A percentile compares a stretch with the other conserved stretches of the same genome.
phyloP scores from a whole-genome alignment of 768 basidiomycete genomes.

The Rhizopogon sp. region DNA sequence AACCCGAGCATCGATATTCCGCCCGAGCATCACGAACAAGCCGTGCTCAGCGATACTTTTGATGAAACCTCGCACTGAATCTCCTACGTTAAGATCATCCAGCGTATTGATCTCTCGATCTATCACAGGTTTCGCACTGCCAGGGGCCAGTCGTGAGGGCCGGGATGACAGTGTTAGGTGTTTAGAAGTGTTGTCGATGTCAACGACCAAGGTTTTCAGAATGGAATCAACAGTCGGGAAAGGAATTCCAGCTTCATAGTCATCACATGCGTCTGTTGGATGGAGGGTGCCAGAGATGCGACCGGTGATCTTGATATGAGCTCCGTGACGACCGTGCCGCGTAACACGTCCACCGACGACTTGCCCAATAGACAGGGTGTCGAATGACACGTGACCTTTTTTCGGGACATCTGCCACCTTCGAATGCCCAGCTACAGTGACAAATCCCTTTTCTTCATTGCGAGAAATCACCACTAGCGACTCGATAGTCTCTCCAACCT shows the following conservation, averaged over 20 bases:
- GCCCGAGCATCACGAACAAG: slow-evolving; percentile 82
- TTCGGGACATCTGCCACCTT: slow-evolving; percentile 46
- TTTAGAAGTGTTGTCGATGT: slow-evolving; percentile 58
- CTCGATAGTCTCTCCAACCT: slow-evolving; percentile 63
- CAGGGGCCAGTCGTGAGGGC: slow-evolving; percentile 59
- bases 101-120: slow-evolving; percentile 68
- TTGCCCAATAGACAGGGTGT: slow-evolving; percentile 66
- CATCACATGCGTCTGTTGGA: slow-evolving; percentile 77
- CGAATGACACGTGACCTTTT: slow-evolving; percentile 55
- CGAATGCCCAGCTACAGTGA: slow-evolving; percentile 76
- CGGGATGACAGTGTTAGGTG: slow-evolving; percentile 81
- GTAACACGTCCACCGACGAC: slow-evolving; percentile 77
- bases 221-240: slow-evolving; percentile 63
- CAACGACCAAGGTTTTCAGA: slow-evolving; percentile 67
- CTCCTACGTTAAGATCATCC: slow-evolving; percentile 62
- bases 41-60: slow-evolving; percentile 86
- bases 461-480: slow-evolving; percentile 88
- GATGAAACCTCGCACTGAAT: slow-evolving; percentile 82
- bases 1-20: slow-evolving; percentile 82
- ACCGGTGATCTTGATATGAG: slow-evolving; percentile 69
- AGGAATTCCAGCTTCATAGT: slow-evolving; percentile 55
- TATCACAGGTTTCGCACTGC: slow-evolving; percentile 41
- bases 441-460: slow-evolving; percentile 79
- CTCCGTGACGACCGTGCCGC: slow-evolving; percentile 65
- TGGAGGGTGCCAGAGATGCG: slow-evolving; percentile 74